phyloP scores from a whole-genome alignment of 768 basidiomycete species.

The Suillus spraguei region DNA sequence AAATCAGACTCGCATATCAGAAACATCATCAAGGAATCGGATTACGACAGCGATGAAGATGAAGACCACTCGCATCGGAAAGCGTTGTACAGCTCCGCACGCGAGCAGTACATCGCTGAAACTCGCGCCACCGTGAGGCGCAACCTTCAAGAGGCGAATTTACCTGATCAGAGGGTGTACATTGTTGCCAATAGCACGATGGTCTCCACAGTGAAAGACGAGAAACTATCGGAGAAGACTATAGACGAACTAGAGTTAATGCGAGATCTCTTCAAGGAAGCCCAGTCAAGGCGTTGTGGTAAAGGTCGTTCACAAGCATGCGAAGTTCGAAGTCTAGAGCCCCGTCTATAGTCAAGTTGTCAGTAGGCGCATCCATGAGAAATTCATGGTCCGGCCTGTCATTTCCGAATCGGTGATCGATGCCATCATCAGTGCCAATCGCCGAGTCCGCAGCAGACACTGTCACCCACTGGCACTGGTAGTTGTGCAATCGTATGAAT shows the following conservation, averaged over 20 bases:
- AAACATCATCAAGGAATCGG: conserved; percentile 17
- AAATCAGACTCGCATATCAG: conserved; percentile 22
- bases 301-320: not conserved
- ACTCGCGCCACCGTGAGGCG: conserved; percentile 19
- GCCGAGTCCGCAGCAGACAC: no score
- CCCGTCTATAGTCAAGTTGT: not conserved
- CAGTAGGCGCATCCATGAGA: not conserved
- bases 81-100: conserved; percentile 18
- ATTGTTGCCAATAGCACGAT: conserved; percentile 22
- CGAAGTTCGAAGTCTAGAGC: not conserved
- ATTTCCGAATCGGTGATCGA: conserved; percentile 19
- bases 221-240: conserved; percentile 15
- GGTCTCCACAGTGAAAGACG: conserved; percentile 13
- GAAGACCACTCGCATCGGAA: conserved; percentile 7
- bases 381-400: no score
- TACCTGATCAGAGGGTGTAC: conserved; percentile 25
- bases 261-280: conserved; percentile 17
- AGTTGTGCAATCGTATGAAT: no score
- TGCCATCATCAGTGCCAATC: conserved; percentile 47
- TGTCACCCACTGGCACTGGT: no score
- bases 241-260: conserved; percentile 23
- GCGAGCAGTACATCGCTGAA: conserved; percentile 22
- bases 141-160: conserved; percentile 19
- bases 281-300: conserved; percentile 14
- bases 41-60: conserved; percentile 22